phyloP scores from a whole-genome alignment of 2,329 filamentous ascomycete genomes.

The Monascus ruber region DNA sequence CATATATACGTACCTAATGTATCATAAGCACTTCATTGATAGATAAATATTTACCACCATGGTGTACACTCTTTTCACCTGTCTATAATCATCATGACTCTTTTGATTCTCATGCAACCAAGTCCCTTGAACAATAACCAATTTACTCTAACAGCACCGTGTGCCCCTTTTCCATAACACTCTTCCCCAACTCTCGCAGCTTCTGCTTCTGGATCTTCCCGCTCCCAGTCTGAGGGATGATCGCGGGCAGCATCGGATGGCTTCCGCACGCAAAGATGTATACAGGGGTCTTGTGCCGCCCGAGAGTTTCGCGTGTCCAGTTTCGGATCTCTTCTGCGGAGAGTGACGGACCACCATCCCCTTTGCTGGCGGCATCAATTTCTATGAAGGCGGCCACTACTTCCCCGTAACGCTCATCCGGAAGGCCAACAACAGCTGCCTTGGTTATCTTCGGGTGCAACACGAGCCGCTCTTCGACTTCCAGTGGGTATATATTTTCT shows the following conservation, averaged over 20 bases:
- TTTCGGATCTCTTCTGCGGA: constrained; percentile 45
- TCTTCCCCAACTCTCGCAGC: constrained; percentile 37
- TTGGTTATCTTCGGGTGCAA: constrained; percentile 50
- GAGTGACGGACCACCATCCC: constrained; percentile 16
- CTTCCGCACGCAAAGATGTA: constrained; percentile 64
- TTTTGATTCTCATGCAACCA: no score
- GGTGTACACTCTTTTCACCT: no score
- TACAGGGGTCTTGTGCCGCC: constrained; percentile 56
- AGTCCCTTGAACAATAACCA: no score
- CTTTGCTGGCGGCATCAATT: constrained; percentile 16
- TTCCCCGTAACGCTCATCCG: constrained; percentile 61
- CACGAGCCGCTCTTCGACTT: constrained; percentile 63
- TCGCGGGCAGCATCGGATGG: constrained; percentile 35
- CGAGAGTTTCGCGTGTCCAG: constrained; percentile 52
- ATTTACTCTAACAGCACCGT: not conserved
- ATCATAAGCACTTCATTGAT: no score
- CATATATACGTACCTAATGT: no score
- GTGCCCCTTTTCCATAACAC: constrained; percentile 34
- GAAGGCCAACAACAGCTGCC: constrained; percentile 60
- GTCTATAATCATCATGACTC: no score
- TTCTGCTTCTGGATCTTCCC: constrained; percentile 56
- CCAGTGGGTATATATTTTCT: constrained; percentile 62
- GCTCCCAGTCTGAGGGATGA: constrained; percentile 57
- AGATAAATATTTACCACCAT: no score
- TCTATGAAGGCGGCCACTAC: constrained; percentile 55